These are phyloP conservation scores for Metschnikowia arizonensis DNA, from an alignment of 805 yeast genomes.

Conservation along the genomic window DNA sequence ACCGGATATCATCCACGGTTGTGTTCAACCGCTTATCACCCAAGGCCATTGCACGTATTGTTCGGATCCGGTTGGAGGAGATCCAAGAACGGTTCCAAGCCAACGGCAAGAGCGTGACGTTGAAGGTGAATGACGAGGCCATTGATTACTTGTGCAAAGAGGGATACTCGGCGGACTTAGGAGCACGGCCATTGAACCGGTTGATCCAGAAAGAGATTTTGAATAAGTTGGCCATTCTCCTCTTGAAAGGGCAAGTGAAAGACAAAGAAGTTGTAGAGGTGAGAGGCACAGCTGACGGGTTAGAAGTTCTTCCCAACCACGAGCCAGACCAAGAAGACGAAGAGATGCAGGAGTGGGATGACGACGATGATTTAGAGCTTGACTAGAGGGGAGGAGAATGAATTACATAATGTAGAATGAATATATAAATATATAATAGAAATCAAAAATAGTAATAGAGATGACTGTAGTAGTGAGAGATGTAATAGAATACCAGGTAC, in stretches of 20 bases:
- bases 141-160: slow-evolving; percentile 74
- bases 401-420: no score
- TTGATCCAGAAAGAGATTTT: slow-evolving; percentile 84
- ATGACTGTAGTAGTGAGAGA: no score
- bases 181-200: slow-evolving; percentile 95
- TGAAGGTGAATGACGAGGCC: slow-evolving; percentile 73
- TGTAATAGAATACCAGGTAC: no score
- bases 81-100: slow-evolving; percentile 80
- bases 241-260: slow-evolving; percentile 77
- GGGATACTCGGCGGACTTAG: slow-evolving; percentile 90
- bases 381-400: slow-evolving; percentile 11
- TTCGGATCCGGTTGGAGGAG: slow-evolving; percentile 76
- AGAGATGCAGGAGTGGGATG: slow-evolving; percentile 59
- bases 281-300: slow-evolving; percentile 52
- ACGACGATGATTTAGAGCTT: slow-evolving; percentile 40
- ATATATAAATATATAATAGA: no score
- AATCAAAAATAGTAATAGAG: no score
- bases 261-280: slow-evolving; percentile 87
- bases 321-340: slow-evolving; percentile 50
- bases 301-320: slow-evolving; percentile 85
- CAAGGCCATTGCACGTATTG: slow-evolving; percentile 90
- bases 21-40: slow-evolving; percentile 89
- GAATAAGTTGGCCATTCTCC: slow-evolving; percentile 83
- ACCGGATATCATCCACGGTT: slow-evolving; percentile 90
- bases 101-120: slow-evolving; percentile 72